Percentiles rank a stretch among this genome's conserved stretches.
Conservation (phyloP, 257 asterid species). For the Forsythia suspensa region DNA sequence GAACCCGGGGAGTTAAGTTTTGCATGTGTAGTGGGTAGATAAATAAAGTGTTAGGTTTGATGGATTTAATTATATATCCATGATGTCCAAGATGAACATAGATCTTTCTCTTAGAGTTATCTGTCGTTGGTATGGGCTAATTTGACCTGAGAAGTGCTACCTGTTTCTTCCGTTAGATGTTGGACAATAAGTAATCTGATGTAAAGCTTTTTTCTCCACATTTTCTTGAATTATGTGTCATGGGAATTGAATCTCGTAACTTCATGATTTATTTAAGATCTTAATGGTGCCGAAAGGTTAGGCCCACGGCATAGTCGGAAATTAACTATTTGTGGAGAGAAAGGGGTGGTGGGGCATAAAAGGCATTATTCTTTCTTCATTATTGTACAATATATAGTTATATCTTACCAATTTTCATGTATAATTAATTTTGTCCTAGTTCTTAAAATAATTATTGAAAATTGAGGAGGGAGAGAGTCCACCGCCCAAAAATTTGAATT, state of each 20-base stretch:
- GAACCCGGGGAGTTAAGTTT: constrained; percentile 1
- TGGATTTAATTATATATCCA: not conserved
- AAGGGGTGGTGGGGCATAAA: not conserved
- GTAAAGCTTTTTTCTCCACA: not conserved
- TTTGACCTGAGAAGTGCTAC: not conserved
- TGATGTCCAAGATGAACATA: not conserved
- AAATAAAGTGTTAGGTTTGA: not conserved
- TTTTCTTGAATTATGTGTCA: not conserved
- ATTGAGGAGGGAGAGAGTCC: too few species aligned
- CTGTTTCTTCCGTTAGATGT: not conserved
- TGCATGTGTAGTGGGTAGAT: not conserved
- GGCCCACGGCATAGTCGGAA: constrained; percentile 7
- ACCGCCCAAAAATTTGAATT: not conserved
- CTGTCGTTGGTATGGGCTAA: not conserved
- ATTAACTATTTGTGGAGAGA: not conserved
- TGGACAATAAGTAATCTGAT: not conserved
- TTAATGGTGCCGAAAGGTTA: constrained; percentile 4
- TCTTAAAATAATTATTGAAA: not conserved
- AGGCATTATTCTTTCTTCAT: not conserved
- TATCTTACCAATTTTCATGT: not conserved
- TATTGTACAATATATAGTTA: not conserved
- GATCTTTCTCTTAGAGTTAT: not conserved
- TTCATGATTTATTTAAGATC: not conserved
- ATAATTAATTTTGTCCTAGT: not conserved
- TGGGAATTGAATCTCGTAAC: not conserved